A percentile compares a stretch with the other conserved stretches of the same genome.
Evolutionary conservation across 2,329 filamentous ascomycete species (phyloP).

Genomic region (Aspergillus candidus): DNA sequence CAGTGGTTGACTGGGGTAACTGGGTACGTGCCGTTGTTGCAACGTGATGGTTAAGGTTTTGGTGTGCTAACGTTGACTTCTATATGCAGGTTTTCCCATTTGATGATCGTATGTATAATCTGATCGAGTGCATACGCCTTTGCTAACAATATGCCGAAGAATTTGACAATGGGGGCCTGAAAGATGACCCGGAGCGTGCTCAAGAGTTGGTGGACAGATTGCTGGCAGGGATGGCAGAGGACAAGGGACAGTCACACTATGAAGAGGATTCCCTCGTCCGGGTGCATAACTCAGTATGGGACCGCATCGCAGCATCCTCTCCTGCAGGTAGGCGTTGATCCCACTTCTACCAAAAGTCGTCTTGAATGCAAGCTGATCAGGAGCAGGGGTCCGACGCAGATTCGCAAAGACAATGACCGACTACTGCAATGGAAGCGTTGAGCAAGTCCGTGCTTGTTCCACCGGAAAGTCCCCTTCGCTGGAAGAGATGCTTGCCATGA

Average conservation of each 20-base stretch:
- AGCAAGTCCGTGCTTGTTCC: constrained; percentile 13
- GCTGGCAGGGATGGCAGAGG: constrained; percentile 14
- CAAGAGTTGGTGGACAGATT: constrained; percentile 18
- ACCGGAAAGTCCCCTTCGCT: constrained; percentile 8
- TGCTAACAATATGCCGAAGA: constrained; percentile 9
- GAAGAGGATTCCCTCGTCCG: constrained; percentile 14
- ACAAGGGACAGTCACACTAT: constrained; percentile 9
- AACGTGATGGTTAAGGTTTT: not conserved
- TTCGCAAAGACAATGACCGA: constrained; percentile 12
- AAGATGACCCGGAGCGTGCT: constrained; percentile 16
- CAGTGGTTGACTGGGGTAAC: constrained; percentile 25
- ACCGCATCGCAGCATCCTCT: constrained; percentile 9
- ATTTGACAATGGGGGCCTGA: constrained; percentile 28
- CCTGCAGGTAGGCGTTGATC: constrained; percentile 2
- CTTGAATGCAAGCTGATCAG: not conserved
- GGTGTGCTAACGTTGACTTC: not conserved
- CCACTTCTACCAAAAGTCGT: not conserved
- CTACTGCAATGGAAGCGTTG: constrained; percentile 14
- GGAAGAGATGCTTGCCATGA: constrained; percentile 12
- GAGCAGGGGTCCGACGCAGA: constrained; percentile 8
- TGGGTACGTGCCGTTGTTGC: constrained; percentile 14
- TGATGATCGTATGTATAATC: constrained; percentile 8
- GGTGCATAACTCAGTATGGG: constrained; percentile 25
- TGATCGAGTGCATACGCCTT: not conserved
- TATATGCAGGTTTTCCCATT: constrained; percentile 11